Base-by-base conservation (phyloP, 805 yeast species). In the Zygoascus tannicola region DNA sequence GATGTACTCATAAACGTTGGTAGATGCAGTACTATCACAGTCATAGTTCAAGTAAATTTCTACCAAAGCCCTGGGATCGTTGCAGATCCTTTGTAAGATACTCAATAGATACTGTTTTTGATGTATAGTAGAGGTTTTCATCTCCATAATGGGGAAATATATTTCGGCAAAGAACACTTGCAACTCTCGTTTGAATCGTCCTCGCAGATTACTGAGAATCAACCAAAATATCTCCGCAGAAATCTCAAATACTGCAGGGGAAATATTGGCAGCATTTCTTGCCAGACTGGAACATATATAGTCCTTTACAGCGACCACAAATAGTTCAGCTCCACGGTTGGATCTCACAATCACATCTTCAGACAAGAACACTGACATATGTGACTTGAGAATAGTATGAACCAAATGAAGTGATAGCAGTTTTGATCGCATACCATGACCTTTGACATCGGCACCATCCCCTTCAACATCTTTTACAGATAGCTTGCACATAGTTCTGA, bases 21-120 rank as follows among this genome's bases (percentile, higher is more conserved):
- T 83, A 71, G 80, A 75, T 16, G 73, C 69, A 2, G 75, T 65
- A 26, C 78, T 68, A 59, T 87, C 95, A 68, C 99, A 92, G 63
- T 92, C 99, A 62, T 92, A 94, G 63, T 92, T 92, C 56, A 92
- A 72, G 59, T 90, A 92, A 47, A 92, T 78, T 65, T 92, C 99
- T 46, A 94, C 85, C 49, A 94, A 67, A 16, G 94, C 81, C 49
- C 94, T 74, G 36, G 97, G 94, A 64, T 90, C 95, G 50, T 78
- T 78, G 58, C 94, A 82, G 32, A 92, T 64, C 52, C 94, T 73
- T 54, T 84, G 83, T 21, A 94, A 71, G n/a, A 90, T 73, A 10
- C 81, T 75, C 48, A 94, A 68, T 50, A 90, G 75, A 56, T 87
- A 90, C 59, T 94, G 74, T 60, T 90, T 87, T 64, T 94, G 98